These are phyloP conservation scores for Cucumis cinereus DNA, from an alignment of 306 rosid genomes.

Conservation along the genomic window DNA sequence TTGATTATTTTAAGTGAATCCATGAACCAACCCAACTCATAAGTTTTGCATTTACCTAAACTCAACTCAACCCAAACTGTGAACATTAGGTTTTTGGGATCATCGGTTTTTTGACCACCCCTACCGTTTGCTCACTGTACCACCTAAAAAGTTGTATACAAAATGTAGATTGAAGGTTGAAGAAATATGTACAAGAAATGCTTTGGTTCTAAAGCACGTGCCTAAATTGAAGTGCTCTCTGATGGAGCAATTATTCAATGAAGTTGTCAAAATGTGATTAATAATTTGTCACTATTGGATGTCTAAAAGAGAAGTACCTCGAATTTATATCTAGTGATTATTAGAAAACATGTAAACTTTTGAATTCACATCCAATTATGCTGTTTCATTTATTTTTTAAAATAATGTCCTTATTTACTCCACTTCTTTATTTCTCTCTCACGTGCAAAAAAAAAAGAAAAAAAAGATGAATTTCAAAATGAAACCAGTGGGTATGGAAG, in stretches of 20 bases:
- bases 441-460: neutral
- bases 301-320: neutral
- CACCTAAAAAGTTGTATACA: neutral
- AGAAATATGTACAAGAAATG: neutral
- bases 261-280: neutral
- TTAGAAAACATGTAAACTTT: too few species aligned
- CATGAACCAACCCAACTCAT: too few species aligned
- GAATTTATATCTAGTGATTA: too few species aligned
- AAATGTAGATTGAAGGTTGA: neutral
- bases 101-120: too few species aligned
- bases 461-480: neutral
- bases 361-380: neutral
- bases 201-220: neutral
- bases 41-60: too few species aligned
- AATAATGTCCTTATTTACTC: neutral
- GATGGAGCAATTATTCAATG: neutral
- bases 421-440: neutral
- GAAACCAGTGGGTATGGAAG: slow-evolving; percentile 1
- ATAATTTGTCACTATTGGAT: too few species aligned
- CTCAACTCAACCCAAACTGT: too few species aligned
- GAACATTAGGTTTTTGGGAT: too few species aligned
- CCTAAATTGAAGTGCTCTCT: neutral
- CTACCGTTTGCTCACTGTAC: too few species aligned
- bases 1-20: too few species aligned
- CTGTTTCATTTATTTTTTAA: neutral